A percentile compares a stretch with the other conserved stretches of the same genome.
These are phyloP conservation scores for Fagus sylvatica DNA, from an alignment of 306 rosid species.

Conservation along the genomic window DNA sequence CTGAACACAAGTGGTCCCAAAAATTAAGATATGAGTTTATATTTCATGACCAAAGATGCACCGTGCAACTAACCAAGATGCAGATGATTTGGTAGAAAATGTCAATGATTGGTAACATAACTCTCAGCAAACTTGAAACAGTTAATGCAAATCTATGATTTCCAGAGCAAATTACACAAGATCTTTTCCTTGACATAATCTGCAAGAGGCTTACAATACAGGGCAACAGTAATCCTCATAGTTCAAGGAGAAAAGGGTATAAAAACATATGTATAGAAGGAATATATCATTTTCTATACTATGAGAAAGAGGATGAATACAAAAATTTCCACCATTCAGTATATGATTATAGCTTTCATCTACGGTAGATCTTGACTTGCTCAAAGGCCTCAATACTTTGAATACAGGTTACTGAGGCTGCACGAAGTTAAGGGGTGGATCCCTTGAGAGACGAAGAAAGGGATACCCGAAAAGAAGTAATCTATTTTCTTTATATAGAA, in stretches of 20 bases:
- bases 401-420: neutral
- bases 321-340: neutral
- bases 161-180: neutral
- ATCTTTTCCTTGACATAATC: constrained; percentile 1
- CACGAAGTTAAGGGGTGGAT: neutral
- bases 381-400: neutral
- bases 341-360: neutral
- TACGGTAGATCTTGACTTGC: neutral
- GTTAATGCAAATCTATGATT: neutral
- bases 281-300: neutral
- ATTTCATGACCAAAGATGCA: no score
- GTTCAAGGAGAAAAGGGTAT: neutral
- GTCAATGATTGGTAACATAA: neutral
- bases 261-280: neutral
- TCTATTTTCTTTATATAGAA: neutral
- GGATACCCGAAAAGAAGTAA: neutral
- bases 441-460: neutral
- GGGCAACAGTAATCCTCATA: neutral
- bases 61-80: no score
- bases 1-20: neutral
- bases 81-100: neutral
- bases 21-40: neutral
- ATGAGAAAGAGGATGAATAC: neutral
- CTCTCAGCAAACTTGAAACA: neutral
- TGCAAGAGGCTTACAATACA: neutral